A percentile compares a stretch with the other conserved stretches of the same genome.
These are phyloP conservation scores for Pythium guiyangense DNA, from an alignment of 352 stramenopile species.

Conservation along the genomic window DNA sequence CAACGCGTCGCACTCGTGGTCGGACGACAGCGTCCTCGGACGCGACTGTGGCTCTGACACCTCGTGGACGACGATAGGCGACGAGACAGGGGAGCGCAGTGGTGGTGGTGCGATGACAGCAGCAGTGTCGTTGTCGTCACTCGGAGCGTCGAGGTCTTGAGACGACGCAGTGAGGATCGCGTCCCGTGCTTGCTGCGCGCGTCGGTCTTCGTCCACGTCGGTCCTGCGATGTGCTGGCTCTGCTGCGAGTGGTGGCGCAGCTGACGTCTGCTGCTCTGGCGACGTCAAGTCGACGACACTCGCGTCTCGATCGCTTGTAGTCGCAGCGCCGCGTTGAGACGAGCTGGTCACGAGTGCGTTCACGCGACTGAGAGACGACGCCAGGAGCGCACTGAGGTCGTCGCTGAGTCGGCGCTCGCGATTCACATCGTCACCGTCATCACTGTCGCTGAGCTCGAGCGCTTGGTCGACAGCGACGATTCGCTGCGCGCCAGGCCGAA, in stretches of 20 bases:
- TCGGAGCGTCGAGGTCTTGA: not conserved
- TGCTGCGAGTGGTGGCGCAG: not conserved
- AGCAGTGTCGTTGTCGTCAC: not conserved
- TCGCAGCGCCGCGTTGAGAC: not conserved
- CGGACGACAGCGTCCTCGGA: constrained; percentile 2
- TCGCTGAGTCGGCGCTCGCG: not conserved
- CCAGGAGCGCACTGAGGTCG: not conserved
- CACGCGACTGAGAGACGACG: too few species aligned
- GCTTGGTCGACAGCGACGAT: constrained; percentile 1
- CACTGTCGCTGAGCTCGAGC: not conserved
- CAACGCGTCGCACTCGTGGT: constrained; percentile 12
- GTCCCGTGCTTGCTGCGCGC: not conserved
- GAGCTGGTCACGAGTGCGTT: not conserved
- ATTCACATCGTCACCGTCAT: not conserved
- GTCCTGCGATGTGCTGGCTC: too few species aligned
- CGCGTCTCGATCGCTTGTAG: constrained; percentile 1
- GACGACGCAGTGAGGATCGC: not conserved
- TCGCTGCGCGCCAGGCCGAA: not conserved
- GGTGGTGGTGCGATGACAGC: too few species aligned
- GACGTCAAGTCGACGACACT: constrained; percentile 50
- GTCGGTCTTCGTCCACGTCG: not conserved
- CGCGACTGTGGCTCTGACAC: not conserved
- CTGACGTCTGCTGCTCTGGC: not conserved
- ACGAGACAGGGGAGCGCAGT: too few species aligned
- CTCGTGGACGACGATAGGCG: too few species aligned